Evolutionary conservation across 495 filamentous ascomycete genomes (phyloP).

Genomic region (Penicillium angulare): DNA sequence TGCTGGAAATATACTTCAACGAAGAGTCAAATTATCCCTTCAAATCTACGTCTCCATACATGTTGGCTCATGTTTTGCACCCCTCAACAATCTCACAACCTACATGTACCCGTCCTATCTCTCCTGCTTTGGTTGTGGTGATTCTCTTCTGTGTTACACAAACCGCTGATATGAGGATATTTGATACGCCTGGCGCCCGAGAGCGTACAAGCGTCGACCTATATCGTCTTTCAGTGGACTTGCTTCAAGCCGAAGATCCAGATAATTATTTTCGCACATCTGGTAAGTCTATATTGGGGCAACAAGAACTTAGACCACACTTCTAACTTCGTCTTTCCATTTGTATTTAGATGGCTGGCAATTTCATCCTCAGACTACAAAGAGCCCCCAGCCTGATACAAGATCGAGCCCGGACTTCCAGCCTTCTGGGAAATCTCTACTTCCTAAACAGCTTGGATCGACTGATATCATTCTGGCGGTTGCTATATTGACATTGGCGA

Average conservation of each 20-base stretch:
- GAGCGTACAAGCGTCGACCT: constrained; percentile 25
- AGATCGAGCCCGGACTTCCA: constrained; percentile 7
- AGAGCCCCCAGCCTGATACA: constrained; percentile 3
- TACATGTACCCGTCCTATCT: constrained; percentile 31
- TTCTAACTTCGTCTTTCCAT: too few relatives aligned
- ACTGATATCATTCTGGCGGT: constrained; percentile 26
- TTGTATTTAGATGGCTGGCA: constrained; percentile 23
- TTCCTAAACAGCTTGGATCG: constrained; percentile 15
- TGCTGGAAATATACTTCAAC: constrained; percentile 52
- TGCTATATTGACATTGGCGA: constrained; percentile 24
- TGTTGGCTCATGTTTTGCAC: constrained; percentile 36
- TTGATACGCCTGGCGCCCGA: constrained; percentile 24
- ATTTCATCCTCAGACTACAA: constrained; percentile 9
- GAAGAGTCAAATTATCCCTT: constrained; percentile 43
- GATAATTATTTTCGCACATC: constrained; percentile 24
- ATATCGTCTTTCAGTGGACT: constrained; percentile 27
- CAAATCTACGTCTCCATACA: constrained; percentile 33
- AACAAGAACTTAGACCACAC: not conserved
- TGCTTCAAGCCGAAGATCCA: constrained; percentile 19
- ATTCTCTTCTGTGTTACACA: constrained; percentile 43
- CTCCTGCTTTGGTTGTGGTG: constrained; percentile 33
- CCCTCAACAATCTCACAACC: constrained; percentile 33
- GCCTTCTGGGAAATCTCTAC: constrained; percentile 6
- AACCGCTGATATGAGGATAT: constrained; percentile 33
- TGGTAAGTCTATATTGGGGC: constrained; percentile 4